Conservation (phyloP, 345 rosid species). For the Eucalyptus albens region DNA sequence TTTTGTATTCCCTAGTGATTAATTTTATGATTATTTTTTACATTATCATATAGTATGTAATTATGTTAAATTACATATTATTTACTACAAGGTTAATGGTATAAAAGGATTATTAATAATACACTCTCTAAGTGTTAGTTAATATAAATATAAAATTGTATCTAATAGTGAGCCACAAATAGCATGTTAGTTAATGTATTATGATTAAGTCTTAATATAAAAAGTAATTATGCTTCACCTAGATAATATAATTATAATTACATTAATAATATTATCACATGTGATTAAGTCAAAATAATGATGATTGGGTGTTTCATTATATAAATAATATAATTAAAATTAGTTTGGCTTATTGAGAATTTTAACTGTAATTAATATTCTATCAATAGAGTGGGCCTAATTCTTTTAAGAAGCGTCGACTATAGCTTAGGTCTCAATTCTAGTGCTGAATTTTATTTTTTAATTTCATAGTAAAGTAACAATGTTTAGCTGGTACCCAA, state of each 20-base stretch:
- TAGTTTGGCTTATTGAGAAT: not conserved
- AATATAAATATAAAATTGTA: too few relatives aligned
- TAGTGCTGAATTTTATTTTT: not conserved
- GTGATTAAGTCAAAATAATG: not conserved
- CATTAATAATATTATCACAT: not conserved
- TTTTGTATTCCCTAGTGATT: too few relatives aligned
- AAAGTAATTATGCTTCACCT: too few relatives aligned
- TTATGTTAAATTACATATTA: too few relatives aligned
- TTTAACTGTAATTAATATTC: not conserved
- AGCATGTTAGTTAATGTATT: too few relatives aligned
- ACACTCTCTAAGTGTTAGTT: too few relatives aligned
- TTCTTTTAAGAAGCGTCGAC: not conserved
- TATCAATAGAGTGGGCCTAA: not conserved
- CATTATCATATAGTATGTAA: not conserved
- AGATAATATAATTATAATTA: too few relatives aligned
- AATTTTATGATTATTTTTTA: too few relatives aligned
- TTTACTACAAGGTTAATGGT: too few relatives aligned
- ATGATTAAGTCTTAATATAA: too few relatives aligned
- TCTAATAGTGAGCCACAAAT: too few relatives aligned
- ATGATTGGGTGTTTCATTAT: not conserved
- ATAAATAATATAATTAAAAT: not conserved
- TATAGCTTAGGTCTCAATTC: not conserved
- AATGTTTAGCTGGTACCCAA: not conserved
- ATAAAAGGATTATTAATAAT: too few relatives aligned
- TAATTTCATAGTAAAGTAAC: not conserved